Conservation (phyloP, 306 rosid species). For the Prunus mira region DNA sequence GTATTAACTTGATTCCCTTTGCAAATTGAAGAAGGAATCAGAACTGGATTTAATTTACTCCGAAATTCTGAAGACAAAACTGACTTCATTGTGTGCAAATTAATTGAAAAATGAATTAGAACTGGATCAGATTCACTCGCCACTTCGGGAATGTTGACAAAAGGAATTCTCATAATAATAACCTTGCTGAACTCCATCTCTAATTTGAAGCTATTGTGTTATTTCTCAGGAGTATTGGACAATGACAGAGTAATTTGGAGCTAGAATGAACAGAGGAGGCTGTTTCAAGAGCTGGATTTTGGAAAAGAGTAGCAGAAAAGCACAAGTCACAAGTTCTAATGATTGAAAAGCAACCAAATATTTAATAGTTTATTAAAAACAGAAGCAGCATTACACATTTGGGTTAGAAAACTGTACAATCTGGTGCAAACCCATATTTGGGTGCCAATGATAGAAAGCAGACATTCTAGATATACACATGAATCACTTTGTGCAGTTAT, state of each 20-base stretch:
- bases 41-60: neutral
- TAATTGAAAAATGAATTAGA: too few relatives aligned
- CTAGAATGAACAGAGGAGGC: too few relatives aligned
- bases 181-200: too few relatives aligned
- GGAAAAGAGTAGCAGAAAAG: neutral
- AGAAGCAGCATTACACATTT: neutral
- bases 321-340: neutral
- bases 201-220: too few relatives aligned
- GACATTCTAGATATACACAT: neutral
- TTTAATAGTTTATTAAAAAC: neutral
- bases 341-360: neutral
- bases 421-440: neutral
- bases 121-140: neutral
- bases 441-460: neutral
- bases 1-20: neutral
- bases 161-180: neutral
- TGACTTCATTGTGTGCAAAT: too few relatives aligned
- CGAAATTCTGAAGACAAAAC: too few relatives aligned
- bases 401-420: neutral
- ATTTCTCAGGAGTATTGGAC: too few relatives aligned
- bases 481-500: conserved; percentile 26
- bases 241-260: too few relatives aligned
- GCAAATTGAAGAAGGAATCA: neutral
- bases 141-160: neutral
- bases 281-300: too few relatives aligned